A percentile compares a stretch with the other conserved stretches of the same genome.
Conservation (phyloP, 768 basidiomycete species). For the Lactarius sp. region DNA sequence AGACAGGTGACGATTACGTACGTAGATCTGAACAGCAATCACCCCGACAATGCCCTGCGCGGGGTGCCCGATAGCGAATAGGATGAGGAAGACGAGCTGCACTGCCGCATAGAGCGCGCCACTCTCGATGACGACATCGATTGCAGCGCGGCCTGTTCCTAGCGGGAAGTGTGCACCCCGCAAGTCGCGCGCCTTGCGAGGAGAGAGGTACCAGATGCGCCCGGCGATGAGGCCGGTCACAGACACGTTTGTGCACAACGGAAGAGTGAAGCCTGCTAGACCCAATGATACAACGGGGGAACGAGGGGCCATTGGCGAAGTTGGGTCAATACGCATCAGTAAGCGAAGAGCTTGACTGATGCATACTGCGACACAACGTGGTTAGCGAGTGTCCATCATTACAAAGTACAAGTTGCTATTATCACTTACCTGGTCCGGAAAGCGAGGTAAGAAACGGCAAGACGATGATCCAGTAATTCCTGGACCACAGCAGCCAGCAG, state of each 20-base stretch:
- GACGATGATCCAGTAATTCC: constrained; percentile 33
- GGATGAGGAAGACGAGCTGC: constrained; percentile 40
- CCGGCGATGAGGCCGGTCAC: constrained; percentile 40
- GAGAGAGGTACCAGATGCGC: constrained; percentile 35
- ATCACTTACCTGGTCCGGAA: constrained; percentile 34
- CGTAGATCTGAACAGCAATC: constrained; percentile 40
- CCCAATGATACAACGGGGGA: constrained; percentile 31
- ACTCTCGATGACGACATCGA: constrained; percentile 38
- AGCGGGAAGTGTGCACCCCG: neutral
- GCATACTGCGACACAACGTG: neutral
- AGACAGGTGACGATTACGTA: constrained; percentile 24
- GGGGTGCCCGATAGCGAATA: constrained; percentile 34
- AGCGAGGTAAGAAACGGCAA: constrained; percentile 36
- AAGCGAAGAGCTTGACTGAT: neutral
- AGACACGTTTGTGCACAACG: constrained; percentile 40
- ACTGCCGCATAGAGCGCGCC: constrained; percentile 38
- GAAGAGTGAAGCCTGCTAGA: constrained; percentile 36
- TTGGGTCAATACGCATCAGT: neutral
- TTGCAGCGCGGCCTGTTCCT: constrained; percentile 24
- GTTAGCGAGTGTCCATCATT: neutral
- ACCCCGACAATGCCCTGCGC: constrained; percentile 37
- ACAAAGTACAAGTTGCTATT: neutral
- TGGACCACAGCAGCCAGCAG: constrained; percentile 40
- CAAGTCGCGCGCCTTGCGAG: constrained; percentile 21
- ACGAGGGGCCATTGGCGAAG: neutral